Evolutionary conservation across 164 flowering plant species (phyloP).

Genomic region (Umbellularia californica): DNA sequence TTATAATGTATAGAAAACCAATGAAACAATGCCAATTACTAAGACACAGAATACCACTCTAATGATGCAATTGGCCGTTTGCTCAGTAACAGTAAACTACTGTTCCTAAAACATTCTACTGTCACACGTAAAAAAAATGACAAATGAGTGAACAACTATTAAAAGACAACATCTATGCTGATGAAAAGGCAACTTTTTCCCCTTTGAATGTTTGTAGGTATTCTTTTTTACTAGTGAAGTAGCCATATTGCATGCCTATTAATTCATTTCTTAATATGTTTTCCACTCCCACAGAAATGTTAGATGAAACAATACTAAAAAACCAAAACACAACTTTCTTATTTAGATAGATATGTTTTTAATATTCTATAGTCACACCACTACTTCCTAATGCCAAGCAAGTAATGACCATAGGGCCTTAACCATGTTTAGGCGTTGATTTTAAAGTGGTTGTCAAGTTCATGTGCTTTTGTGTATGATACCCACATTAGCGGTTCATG

Average conservation of each 20-base stretch:
- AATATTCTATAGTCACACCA: too few species aligned
- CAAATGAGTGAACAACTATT: too few species aligned
- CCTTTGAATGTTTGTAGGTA: too few species aligned
- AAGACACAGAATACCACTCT: background rate
- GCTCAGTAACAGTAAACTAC: background rate
- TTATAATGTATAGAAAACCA: background rate
- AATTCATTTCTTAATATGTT: too few species aligned
- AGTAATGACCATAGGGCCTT: background rate
- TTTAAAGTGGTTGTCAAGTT: background rate
- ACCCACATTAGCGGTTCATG: background rate
- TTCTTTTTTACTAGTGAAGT: too few species aligned
- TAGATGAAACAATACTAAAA: too few species aligned
- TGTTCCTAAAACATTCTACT: background rate
- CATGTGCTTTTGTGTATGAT: background rate
- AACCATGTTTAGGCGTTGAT: background rate
- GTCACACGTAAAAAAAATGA: background rate
- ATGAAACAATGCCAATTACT: background rate
- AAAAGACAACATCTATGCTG: too few species aligned
- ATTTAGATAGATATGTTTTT: too few species aligned
- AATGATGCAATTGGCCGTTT: background rate
- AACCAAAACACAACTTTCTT: too few species aligned
- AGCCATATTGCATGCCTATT: too few species aligned
- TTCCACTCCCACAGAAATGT: too few species aligned
- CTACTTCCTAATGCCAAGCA: background rate
- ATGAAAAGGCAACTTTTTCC: too few species aligned